Conservation (phyloP, 2,329 filamentous ascomycete species). For the Aspergillus arachidicola region DNA sequence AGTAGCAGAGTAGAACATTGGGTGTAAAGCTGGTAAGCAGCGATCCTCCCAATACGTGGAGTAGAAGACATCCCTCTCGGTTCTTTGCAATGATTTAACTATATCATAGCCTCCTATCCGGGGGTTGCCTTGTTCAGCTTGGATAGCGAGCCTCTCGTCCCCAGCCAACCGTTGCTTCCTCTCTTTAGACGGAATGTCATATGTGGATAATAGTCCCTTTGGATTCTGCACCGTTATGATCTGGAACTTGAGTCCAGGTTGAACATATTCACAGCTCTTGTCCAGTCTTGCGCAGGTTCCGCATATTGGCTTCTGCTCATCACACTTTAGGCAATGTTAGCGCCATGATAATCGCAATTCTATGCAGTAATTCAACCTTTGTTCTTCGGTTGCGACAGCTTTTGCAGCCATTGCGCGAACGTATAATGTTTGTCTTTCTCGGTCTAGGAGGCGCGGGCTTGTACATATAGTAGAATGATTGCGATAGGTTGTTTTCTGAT, state of each 20-base stretch:
- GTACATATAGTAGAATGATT: constrained; percentile 14
- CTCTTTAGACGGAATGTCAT: no score
- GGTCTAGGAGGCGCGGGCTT: constrained; percentile 19
- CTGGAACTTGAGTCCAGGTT: constrained; percentile 18
- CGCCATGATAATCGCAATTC: not conserved
- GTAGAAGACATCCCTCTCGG: constrained; percentile 28
- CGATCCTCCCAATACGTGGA: constrained; percentile 28
- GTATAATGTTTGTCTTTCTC: constrained; percentile 24
- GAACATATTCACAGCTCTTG: constrained; percentile 18
- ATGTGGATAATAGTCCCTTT: not conserved
- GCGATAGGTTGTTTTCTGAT: no score
- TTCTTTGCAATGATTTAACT: constrained; percentile 22
- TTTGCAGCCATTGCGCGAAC: constrained; percentile 24
- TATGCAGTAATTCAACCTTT: constrained; percentile 13
- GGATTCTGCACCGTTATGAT: not conserved
- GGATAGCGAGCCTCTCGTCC: no score
- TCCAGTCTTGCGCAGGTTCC: constrained; percentile 26
- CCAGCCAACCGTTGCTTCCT: no score
- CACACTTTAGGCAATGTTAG: constrained; percentile 17
- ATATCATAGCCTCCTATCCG: not conserved
- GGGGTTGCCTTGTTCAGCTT: no score
- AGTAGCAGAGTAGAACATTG: constrained; percentile 19
- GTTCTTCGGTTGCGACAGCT: constrained; percentile 20
- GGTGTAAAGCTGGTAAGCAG: constrained; percentile 28
- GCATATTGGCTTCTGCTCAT: constrained; percentile 28